Evolutionary conservation across 352 stramenopile genomes (phyloP).

Genomic region (Globisporangium mamillatum): DNA sequence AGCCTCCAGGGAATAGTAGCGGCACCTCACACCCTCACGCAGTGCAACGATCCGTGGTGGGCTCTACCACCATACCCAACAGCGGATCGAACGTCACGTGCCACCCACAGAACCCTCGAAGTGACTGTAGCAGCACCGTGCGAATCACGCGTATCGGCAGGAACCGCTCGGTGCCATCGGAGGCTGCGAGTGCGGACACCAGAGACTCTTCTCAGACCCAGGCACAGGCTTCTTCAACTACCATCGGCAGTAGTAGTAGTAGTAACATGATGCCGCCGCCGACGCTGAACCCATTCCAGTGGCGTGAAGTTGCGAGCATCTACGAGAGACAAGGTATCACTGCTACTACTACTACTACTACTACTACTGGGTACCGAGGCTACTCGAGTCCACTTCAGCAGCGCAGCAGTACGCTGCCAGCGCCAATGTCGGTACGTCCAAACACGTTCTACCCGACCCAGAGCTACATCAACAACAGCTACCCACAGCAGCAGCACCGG

Average conservation of each 20-base stretch:
- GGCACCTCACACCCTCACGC: background rate
- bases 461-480: background rate
- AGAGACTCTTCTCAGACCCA: background rate
- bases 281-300: slow-evolving; percentile 8
- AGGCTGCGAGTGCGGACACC: background rate
- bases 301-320: background rate
- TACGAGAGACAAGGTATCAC: background rate
- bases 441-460: background rate
- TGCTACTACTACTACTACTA: too few species aligned
- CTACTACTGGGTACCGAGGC: background rate
- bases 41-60: slow-evolving; percentile 8
- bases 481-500: background rate
- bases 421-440: background rate
- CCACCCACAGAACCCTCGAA: background rate
- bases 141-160: slow-evolving; percentile 4
- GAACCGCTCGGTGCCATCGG: background rate
- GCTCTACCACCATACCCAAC: background rate
- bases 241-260: too few species aligned
- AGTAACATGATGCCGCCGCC: background rate
- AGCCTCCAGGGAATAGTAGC: background rate
- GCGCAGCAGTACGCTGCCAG: background rate
- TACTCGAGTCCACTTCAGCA: background rate
- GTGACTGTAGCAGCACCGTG: slow-evolving; percentile 5
- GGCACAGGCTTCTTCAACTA: background rate
- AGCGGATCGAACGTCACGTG: slow-evolving; percentile 1